Percentiles rank a stretch among this genome's conserved stretches.
phyloP scores from a whole-genome alignment of 306 rosid species.

The Senna tora region DNA sequence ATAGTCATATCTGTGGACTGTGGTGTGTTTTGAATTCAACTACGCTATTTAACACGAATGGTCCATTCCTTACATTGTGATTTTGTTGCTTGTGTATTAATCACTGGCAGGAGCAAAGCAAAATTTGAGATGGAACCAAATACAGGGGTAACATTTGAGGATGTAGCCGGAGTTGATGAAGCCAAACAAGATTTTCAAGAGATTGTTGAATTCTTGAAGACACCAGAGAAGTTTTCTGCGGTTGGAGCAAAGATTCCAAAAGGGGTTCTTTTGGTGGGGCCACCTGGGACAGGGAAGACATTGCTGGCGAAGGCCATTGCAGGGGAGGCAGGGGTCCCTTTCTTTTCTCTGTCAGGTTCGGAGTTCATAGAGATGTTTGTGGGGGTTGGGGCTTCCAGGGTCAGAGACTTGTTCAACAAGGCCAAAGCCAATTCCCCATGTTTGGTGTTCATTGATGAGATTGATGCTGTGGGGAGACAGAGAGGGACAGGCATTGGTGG shows the following conservation, averaged over 20 bases:
- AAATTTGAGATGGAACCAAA: slow-evolving; percentile 85
- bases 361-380: slow-evolving; percentile 90
- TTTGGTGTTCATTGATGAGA: slow-evolving; percentile 78
- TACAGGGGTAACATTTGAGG: slow-evolving; percentile 81
- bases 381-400: slow-evolving; percentile 86
- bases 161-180: slow-evolving; percentile 86
- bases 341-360: slow-evolving; percentile 78
- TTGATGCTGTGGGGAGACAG: slow-evolving; percentile 84
- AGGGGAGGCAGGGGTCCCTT: slow-evolving; percentile 91
- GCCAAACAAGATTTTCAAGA: slow-evolving; percentile 89
- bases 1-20: no score
- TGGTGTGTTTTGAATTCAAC: neutral
- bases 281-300: slow-evolving; percentile 88
- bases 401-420: slow-evolving; percentile 76
- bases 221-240: slow-evolving; percentile 78
- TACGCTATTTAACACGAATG: neutral
- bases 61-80: neutral
- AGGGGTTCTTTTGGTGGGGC: slow-evolving; percentile 74
- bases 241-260: slow-evolving; percentile 80
- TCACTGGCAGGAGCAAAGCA: slow-evolving; percentile 62
- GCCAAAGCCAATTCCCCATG: slow-evolving; percentile 76
- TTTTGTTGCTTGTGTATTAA: neutral
- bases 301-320: slow-evolving; percentile 81
- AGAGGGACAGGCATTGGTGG: slow-evolving; percentile 93
- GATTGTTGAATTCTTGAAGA: slow-evolving; percentile 72